Conservation (phyloP, 2,329 filamentous ascomycete genomes). For the Xylariaceae sp. region DNA sequence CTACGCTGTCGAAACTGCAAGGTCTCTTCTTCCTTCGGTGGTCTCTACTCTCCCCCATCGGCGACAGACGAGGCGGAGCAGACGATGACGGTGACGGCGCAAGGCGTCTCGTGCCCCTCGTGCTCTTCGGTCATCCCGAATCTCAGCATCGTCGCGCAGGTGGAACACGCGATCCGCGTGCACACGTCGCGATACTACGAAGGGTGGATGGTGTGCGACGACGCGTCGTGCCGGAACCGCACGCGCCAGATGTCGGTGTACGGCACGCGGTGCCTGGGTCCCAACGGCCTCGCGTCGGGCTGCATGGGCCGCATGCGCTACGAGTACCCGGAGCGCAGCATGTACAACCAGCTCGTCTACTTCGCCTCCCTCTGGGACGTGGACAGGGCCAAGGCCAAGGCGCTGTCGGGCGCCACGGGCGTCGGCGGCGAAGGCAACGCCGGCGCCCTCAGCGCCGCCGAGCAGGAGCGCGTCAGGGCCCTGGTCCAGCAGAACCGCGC, state of each 20-base stretch:
- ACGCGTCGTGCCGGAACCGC: constrained; percentile 76
- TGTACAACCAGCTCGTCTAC: constrained; percentile 95
- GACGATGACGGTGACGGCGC: constrained; percentile 49
- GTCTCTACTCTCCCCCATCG: constrained; percentile 55
- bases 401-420: constrained; percentile 41
- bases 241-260: constrained; percentile 93
- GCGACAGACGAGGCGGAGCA: constrained; percentile 23
- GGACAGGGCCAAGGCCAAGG: constrained; percentile 63
- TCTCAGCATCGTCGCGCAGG: constrained; percentile 74
- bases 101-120: constrained; percentile 67
- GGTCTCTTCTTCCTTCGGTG: constrained; percentile 66
- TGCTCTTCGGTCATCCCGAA: constrained; percentile 63
- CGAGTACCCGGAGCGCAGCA: constrained; percentile 78
- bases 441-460: constrained; percentile 41
- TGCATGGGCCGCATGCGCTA: constrained; percentile 86
- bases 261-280: constrained; percentile 81
- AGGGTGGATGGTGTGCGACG: constrained; percentile 85
- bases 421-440: constrained; percentile 22
- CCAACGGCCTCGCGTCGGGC: constrained; percentile 75
- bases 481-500: constrained; percentile 77
- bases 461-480: constrained; percentile 60
- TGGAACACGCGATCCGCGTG: constrained; percentile 76
- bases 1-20: constrained; percentile 82
- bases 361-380: constrained; percentile 82
- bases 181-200: constrained; percentile 85